Evolutionary conservation across 176 grass and related monocot genomes (phyloP).

Genomic region (Bromus sterilis): DNA sequence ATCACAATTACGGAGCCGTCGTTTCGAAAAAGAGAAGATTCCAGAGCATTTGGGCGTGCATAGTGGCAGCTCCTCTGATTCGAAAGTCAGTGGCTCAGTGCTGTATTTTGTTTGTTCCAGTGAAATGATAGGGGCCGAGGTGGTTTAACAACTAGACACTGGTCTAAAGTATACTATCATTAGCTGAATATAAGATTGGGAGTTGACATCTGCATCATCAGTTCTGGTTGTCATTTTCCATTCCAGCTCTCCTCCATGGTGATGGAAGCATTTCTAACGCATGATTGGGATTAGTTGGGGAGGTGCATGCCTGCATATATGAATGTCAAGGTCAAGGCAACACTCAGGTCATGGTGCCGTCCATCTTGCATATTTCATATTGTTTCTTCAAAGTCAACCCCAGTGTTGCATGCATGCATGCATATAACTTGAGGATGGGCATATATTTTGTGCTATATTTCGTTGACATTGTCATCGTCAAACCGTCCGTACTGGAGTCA

Average conservation of each 20-base stretch:
- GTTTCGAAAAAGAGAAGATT: background rate
- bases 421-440: background rate
- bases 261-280: conserved; percentile 10
- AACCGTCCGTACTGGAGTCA: conserved; percentile 4
- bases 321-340: conserved; percentile 8
- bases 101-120: conserved; percentile 9
- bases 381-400: conserved; percentile 10
- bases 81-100: background rate
- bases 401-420: background rate
- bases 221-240: background rate
- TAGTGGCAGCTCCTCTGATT: background rate
- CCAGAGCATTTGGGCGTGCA: background rate
- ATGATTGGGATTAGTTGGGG: conserved; percentile 19
- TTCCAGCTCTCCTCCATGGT: background rate
- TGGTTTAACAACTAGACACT: background rate
- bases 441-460: background rate
- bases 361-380: background rate
- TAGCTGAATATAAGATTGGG: background rate
- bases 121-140: background rate
- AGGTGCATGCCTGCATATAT: background rate
- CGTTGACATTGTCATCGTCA: conserved; percentile 1
- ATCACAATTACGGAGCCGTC: background rate
- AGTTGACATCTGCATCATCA: conserved; percentile 14
- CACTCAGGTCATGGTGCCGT: background rate
- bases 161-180: background rate